Evolutionary conservation across 345 rosid genomes (phyloP).

Genomic region (Brassica nigra): DNA sequence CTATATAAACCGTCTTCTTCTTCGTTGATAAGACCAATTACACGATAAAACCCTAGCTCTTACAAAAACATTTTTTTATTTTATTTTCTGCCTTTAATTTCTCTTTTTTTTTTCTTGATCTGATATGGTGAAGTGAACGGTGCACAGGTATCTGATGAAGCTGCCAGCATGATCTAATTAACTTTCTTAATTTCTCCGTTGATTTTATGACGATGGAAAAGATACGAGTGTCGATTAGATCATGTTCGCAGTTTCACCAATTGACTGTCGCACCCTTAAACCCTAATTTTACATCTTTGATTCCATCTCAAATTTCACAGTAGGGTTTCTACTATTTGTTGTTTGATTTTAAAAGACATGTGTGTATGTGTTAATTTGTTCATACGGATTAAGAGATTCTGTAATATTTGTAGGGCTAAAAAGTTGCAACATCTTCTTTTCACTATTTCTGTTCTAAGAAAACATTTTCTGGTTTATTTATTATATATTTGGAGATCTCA

Average conservation of each 20-base stretch:
- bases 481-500: not conserved
- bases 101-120: not conserved
- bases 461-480: not conserved
- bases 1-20: conserved; percentile 21
- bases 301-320: not conserved
- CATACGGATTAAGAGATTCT: conserved; percentile 7
- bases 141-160: conserved; percentile 85
- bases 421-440: conserved; percentile 1
- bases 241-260: conserved; percentile 90
- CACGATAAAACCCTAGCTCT: conserved; percentile 24
- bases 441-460: not conserved
- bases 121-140: conserved; percentile 35
- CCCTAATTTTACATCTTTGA: conserved; percentile 34
- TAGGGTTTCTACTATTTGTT: conserved; percentile 6
- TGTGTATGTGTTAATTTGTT: not conserved
- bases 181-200: conserved; percentile 35
- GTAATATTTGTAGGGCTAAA: conserved; percentile 1
- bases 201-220: conserved; percentile 9
- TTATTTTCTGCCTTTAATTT: not conserved
- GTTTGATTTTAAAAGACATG: not conserved
- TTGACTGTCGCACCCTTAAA: conserved; percentile 59
- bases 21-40: conserved; percentile 24
- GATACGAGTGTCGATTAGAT: conserved; percentile 62
- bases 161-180: conserved; percentile 99
- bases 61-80: not conserved